Conservation (phyloP, 345 rosid species). For the Aurinia saxatilis region DNA sequence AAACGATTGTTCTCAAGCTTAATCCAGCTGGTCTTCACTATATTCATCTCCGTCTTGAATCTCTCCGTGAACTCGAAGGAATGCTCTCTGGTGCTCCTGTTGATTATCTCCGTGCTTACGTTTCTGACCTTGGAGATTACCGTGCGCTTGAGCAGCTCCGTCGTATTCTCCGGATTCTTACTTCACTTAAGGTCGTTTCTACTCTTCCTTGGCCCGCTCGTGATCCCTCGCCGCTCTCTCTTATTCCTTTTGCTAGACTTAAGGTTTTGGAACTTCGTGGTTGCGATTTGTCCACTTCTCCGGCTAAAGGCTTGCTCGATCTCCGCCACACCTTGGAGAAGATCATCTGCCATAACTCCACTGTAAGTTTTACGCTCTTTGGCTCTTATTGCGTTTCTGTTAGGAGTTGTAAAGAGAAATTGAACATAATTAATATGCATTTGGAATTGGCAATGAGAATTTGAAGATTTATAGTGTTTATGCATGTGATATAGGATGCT, state of each 20-base stretch:
- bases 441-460: neutral
- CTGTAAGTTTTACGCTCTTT: constrained; percentile 47
- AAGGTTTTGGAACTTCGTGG: constrained; percentile 80
- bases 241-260: constrained; percentile 73
- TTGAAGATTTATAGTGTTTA: neutral
- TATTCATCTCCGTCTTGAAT: constrained; percentile 82
- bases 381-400: neutral
- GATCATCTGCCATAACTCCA: constrained; percentile 85
- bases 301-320: constrained; percentile 85
- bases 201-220: constrained; percentile 61
- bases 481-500: constrained; percentile 53
- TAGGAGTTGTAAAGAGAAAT: neutral
- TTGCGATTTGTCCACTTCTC: constrained; percentile 87
- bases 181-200: constrained; percentile 75
- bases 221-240: constrained; percentile 82
- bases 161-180: constrained; percentile 70
- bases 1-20: constrained; percentile 62
- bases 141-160: constrained; percentile 95
- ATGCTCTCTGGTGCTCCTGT: constrained; percentile 84
- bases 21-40: constrained; percentile 96
- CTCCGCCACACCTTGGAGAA: constrained; percentile 81
- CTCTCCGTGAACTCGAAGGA: constrained; percentile 78
- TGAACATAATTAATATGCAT: neutral
- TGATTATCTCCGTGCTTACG: constrained; percentile 92
- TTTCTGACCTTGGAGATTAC: constrained; percentile 89